Conservation (phyloP, 2,329 filamentous ascomycete genomes). For the Microdochium trichocladiopsis region DNA sequence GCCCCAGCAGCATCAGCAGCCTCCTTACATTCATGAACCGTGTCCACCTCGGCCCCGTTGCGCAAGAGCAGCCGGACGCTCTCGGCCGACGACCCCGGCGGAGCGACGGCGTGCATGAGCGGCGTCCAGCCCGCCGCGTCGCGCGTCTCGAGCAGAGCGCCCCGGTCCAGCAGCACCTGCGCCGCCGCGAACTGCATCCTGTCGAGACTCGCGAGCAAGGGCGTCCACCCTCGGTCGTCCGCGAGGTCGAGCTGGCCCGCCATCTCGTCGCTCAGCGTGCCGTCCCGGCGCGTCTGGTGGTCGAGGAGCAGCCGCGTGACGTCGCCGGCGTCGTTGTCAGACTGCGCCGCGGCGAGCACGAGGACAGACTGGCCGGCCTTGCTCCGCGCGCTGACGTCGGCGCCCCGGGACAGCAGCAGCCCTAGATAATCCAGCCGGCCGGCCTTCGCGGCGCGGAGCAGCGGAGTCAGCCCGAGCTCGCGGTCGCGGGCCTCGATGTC, state of each 20-base stretch:
- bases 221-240: background rate
- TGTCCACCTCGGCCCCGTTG: too few species aligned
- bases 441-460: background rate
- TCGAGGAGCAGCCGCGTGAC: background rate
- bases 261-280: background rate
- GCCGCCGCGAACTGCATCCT: too few species aligned
- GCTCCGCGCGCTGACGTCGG: background rate
- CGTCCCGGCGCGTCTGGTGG: background rate
- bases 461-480: background rate
- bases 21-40: too few species aligned
- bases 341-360: background rate
- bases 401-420: background rate
- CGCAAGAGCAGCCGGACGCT: too few species aligned
- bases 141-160: background rate
- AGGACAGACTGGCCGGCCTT: background rate
- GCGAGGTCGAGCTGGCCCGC: background rate
- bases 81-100: too few species aligned
- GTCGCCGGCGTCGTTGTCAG: background rate
- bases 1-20: too few species aligned
- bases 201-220: too few species aligned
- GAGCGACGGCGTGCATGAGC: background rate
- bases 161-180: too few species aligned
- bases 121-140: background rate
- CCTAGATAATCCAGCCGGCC: background rate
- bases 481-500: background rate